Percentiles rank a stretch among this genome's conserved stretches.
Conservation (phyloP, 768 basidiomycete genomes). For the Lactarius sanguifluus region DNA sequence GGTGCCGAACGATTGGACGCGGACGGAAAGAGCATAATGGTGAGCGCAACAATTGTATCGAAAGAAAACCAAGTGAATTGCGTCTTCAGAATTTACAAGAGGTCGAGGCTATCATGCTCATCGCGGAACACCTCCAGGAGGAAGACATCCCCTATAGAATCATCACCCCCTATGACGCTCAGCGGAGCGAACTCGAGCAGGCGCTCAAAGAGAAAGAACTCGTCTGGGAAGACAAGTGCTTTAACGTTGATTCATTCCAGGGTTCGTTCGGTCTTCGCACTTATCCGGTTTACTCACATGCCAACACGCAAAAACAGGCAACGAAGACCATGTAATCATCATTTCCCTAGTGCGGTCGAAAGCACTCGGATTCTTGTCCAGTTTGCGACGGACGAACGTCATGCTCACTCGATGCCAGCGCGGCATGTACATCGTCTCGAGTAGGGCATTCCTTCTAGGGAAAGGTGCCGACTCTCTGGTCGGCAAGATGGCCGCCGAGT, state of each 20-base stretch:
- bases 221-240: constrained; percentile 65
- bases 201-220: constrained; percentile 51
- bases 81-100: constrained; percentile 59
- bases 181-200: constrained; percentile 59
- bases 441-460: constrained; percentile 55
- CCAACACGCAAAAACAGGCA: constrained; percentile 48
- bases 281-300: neutral
- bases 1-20: constrained; percentile 38
- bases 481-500: constrained; percentile 40
- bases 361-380: constrained; percentile 65
- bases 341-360: constrained; percentile 69
- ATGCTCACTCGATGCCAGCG: constrained; percentile 81
- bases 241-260: constrained; percentile 81
- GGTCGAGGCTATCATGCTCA: constrained; percentile 50
- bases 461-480: constrained; percentile 48
- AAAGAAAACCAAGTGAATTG: neutral
- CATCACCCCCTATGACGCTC: constrained; percentile 81
- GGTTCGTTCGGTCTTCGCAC: constrained; percentile 42
- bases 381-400: constrained; percentile 74
- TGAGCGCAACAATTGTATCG: neutral
- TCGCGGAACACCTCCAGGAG: constrained; percentile 58
- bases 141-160: constrained; percentile 54
- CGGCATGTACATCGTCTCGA: constrained; percentile 76
- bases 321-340: constrained; percentile 78
- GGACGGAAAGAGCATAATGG: constrained; percentile 13